Base-by-base conservation (phyloP, 2,329 filamentous ascomycete species). In the Alternaria burnsii region DNA sequence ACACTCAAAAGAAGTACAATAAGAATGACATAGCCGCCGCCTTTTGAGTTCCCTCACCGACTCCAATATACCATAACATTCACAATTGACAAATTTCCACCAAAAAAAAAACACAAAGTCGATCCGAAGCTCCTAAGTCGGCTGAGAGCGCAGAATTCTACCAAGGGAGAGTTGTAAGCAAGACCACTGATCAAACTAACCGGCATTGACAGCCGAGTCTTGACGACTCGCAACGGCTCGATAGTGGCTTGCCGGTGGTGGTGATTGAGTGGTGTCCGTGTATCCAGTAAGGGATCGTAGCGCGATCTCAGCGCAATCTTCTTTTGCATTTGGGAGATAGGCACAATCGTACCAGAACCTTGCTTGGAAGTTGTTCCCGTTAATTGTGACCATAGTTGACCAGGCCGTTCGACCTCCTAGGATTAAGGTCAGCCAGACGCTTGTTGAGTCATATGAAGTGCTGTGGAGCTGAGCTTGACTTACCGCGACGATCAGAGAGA, bases 381-480 rank as follows among this genome's bases (percentile, higher is more conserved):
- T 69, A 52, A 78, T 59, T 11, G 64, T 51, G 14, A 70, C 72
- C 40, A 74, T 61, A 52, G 71, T 73, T 22, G 71, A 73, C 77
- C 77, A 79, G 14, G 77, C 77, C 7, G 77, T 79, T 12, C 77
- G 71, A 40, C 76, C 76, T 52, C 76, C 76, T 79, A 51, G 22
- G 9, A 18, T 47, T 16, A 10, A 11, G 6, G n/a, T 56, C 30
- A 50, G 56, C 14, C 12, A 65, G 61, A 20, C 38, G 10, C 16
- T 34, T 26, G 11, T 30, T 24, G 18, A 34, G 41, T 11, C 24
- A 38, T 8, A 10, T 34, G 43, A 30, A 16, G 7, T n/a, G 34
- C 18, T 30, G 5, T 18, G 6, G 53, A 26, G 26, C 47, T 38
- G 30, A 41, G 11, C 9, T 43, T 28, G 26, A 20, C 67, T 55